A percentile compares a stretch with the other conserved stretches of the same genome.
phyloP scores from a whole-genome alignment of 305 asterid genomes.

The Fraxinus ornus region DNA sequence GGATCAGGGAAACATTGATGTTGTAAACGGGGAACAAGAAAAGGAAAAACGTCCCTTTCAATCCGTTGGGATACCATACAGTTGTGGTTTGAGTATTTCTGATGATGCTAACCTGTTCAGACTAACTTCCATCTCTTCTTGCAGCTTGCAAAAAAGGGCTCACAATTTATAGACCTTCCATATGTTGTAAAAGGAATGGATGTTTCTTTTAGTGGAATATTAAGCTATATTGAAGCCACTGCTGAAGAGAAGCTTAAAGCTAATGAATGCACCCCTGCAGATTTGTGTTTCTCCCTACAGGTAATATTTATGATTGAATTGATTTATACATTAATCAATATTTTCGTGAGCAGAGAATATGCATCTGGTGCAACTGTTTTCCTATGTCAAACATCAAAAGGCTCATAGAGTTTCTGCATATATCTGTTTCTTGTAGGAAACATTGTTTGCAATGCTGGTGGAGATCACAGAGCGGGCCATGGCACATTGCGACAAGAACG shows the following conservation, averaged over 20 bases:
- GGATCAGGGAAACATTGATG: not conserved
- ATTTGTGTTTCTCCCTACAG: slow-evolving; percentile 67
- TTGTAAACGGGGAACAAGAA: not conserved
- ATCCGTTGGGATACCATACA: not conserved
- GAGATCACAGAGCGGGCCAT: slow-evolving; percentile 97
- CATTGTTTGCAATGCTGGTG: slow-evolving; percentile 96
- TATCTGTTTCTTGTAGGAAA: slow-evolving; percentile 47
- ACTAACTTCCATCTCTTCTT: slow-evolving; percentile 18
- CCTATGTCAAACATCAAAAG: not conserved
- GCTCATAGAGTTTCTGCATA: slow-evolving; percentile 5
- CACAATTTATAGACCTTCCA: slow-evolving; percentile 85
- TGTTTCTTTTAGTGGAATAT: slow-evolving; percentile 93
- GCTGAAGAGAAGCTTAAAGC: slow-evolving; percentile 80
- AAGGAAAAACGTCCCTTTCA: not conserved
- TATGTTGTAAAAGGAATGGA: slow-evolving; percentile 99
- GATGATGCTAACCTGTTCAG: not conserved
- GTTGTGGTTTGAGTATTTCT: not conserved
- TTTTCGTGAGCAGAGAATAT: not conserved
- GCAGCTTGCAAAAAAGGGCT: slow-evolving; percentile 95
- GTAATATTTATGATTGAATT: slow-evolving; percentile 32
- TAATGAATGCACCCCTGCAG: slow-evolving; percentile 52
- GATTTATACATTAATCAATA: not conserved
- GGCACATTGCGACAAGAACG: slow-evolving; percentile 98
- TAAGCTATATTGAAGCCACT: slow-evolving; percentile 86
- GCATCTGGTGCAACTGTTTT: not conserved